phyloP scores from a whole-genome alignment of 352 stramenopile genomes.

The Blastocystis sp. region DNA sequence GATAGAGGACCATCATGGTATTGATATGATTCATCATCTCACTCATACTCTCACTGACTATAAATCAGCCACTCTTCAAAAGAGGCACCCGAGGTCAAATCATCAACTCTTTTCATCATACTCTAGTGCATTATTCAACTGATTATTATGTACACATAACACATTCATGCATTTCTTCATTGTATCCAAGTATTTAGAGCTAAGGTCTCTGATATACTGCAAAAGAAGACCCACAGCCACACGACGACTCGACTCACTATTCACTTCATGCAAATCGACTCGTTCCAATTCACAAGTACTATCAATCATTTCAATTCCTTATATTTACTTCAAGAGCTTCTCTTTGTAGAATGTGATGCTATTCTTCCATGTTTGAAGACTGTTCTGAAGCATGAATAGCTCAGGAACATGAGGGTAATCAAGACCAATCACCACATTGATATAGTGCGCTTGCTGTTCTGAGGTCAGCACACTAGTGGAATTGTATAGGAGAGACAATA shows the following conservation, averaged over 20 bases:
- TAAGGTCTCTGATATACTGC: not conserved
- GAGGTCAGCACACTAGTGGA: not conserved
- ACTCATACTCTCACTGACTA: not conserved
- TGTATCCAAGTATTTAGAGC: not conserved
- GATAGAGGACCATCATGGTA: not conserved
- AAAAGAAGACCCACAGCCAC: not conserved
- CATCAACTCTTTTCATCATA: not conserved
- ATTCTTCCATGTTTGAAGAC: conserved; percentile 21
- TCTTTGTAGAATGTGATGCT: not conserved
- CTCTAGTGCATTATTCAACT: not conserved
- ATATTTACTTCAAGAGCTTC: not conserved
- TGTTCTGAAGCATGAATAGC: conserved; percentile 54
- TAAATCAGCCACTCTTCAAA: not conserved
- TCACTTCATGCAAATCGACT: conserved; percentile 26
- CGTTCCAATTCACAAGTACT: conserved; percentile 47
- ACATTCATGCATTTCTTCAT: not conserved
- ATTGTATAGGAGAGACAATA: conserved; percentile 41
- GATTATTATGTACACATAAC: not conserved
- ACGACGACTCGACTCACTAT: not conserved
- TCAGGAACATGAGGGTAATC: conserved; percentile 54
- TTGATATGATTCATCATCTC: conserved; percentile 5
- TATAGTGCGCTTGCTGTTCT: conserved; percentile 23
- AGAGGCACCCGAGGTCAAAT: not conserved
- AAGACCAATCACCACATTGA: conserved; percentile 37
- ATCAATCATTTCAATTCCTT: not conserved